phyloP scores from a whole-genome alignment of 495 filamentous ascomycete species.

The Parathielavia appendiculata region DNA sequence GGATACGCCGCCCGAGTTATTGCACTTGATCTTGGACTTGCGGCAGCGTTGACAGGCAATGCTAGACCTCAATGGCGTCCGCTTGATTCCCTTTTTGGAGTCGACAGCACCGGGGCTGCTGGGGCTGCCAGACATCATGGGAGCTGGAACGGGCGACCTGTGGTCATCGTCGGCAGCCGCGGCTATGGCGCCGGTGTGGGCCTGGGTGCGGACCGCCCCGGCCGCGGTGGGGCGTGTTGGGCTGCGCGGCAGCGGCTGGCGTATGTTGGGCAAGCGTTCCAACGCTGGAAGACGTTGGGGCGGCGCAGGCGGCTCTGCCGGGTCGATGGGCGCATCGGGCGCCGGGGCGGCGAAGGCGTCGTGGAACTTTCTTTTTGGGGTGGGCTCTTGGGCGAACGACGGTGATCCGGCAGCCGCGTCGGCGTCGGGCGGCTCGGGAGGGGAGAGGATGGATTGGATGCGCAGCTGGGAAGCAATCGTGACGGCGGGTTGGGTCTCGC shows the following conservation, averaged over 20 bases:
- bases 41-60: conserved; percentile 76
- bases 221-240: conserved; percentile 24
- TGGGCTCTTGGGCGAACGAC: conserved; percentile 15
- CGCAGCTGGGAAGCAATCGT: conserved; percentile 48
- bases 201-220: conserved; percentile 22
- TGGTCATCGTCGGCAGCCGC: conserved; percentile 26
- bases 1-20: conserved; percentile 62
- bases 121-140: conserved; percentile 30
- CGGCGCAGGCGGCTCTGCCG: conserved; percentile 17
- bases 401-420: conserved; percentile 33
- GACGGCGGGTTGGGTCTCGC: conserved; percentile 40
- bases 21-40: conserved; percentile 76
- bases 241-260: conserved; percentile 31
- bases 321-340: conserved; percentile 22
- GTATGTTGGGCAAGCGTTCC: conserved; percentile 25
- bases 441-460: conserved; percentile 48
- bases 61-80: conserved; percentile 64
- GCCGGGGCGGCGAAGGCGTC: conserved; percentile 33
- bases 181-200: not conserved
- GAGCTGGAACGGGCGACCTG: conserved; percentile 14
- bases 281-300: conserved; percentile 5
- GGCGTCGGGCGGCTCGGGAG: conserved; percentile 38
- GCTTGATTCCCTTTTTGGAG: conserved; percentile 45
- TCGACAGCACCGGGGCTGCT: conserved; percentile 32
- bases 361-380: conserved; percentile 36